Evolutionary conservation across 2,329 filamentous ascomycete species (phyloP).

Genomic region (Dactylellina leptospora): DNA sequence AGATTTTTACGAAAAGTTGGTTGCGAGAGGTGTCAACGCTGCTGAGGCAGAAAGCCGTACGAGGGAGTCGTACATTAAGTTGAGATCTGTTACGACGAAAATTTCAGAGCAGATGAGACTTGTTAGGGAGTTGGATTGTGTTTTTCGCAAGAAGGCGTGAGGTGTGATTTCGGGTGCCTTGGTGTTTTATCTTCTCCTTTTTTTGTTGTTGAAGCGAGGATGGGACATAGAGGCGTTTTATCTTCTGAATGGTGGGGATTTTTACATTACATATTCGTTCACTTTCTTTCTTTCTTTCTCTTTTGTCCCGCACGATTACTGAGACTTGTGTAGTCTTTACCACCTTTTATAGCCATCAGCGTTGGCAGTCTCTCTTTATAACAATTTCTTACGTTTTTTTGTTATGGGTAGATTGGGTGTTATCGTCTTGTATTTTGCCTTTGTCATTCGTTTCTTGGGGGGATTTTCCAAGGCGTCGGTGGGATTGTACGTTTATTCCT

Average conservation of each 20-base stretch:
- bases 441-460: no score
- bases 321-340: no score
- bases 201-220: background rate
- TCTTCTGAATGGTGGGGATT: background rate
- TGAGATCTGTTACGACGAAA: background rate
- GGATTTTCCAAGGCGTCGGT: no score
- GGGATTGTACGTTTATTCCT: no score
- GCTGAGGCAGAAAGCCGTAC: slow-evolving; percentile 2
- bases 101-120: background rate
- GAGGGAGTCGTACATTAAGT: background rate
- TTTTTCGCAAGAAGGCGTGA: background rate
- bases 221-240: slow-evolving; percentile 5
- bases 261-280: background rate
- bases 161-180: slow-evolving; percentile 2
- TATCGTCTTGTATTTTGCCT: no score
- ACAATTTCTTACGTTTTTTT: no score
- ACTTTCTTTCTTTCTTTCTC: background rate
- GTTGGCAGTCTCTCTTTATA: no score
- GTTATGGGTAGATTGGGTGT: no score
- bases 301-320: background rate
- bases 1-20: slow-evolving; percentile 2
- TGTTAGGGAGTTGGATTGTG: background rate
- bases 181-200: slow-evolving; percentile 1
- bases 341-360: no score
- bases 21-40: background rate